Conservation (phyloP, 2,329 filamentous ascomycete species). For the Clonostachys byssicola region DNA sequence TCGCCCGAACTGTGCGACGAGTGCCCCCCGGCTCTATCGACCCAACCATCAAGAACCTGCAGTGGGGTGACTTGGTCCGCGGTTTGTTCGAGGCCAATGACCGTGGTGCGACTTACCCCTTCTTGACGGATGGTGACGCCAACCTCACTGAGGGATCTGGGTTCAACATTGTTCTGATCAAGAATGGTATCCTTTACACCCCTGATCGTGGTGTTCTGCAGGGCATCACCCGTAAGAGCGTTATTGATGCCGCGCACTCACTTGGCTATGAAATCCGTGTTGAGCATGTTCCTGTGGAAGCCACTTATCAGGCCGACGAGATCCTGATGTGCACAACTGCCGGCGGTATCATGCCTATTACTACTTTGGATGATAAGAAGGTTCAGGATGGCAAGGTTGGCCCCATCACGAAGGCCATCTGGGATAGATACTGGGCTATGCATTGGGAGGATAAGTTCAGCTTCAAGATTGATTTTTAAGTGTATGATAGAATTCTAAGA, state of each 20-base stretch:
- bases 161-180: slow-evolving; percentile 42
- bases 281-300: slow-evolving; percentile 34
- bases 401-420: slow-evolving; percentile 38
- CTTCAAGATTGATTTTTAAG: slow-evolving; percentile 21
- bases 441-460: slow-evolving; percentile 32
- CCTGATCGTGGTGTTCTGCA: slow-evolving; percentile 41
- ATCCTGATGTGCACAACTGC: slow-evolving; percentile 49
- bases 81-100: slow-evolving; percentile 40
- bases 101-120: slow-evolving; percentile 39
- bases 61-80: slow-evolving; percentile 43
- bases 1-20: slow-evolving; percentile 38
- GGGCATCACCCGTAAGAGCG: slow-evolving; percentile 42
- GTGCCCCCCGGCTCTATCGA: slow-evolving; percentile 40
- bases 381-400: slow-evolving; percentile 37
- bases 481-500: background rate
- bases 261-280: slow-evolving; percentile 25
- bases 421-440: slow-evolving; percentile 45
- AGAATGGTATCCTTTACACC: slow-evolving; percentile 36
- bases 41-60: slow-evolving; percentile 45
- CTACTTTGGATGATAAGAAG: slow-evolving; percentile 32
- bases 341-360: slow-evolving; percentile 49
- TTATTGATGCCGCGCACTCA: slow-evolving; percentile 32
- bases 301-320: slow-evolving; percentile 37
- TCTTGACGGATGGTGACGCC: slow-evolving; percentile 43
- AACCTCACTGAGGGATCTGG: slow-evolving; percentile 46